Evolutionary conservation across 2,329 filamentous ascomycete genomes (phyloP).

Genomic region (Claviceps sp.): DNA sequence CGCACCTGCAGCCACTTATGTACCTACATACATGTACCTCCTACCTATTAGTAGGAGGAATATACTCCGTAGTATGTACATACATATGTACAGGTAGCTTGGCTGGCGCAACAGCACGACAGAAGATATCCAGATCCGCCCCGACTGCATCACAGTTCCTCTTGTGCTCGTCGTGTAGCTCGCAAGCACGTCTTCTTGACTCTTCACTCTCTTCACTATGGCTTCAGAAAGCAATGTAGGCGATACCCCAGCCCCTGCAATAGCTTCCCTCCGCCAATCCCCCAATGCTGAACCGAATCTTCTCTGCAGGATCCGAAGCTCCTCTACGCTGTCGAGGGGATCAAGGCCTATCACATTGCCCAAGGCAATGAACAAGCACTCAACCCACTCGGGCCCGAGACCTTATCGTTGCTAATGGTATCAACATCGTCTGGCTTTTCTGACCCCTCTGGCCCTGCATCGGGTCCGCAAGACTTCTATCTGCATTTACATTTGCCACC

Average conservation of each 20-base stretch:
- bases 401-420: constrained; percentile 88
- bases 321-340: constrained; percentile 63
- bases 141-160: too few species aligned
- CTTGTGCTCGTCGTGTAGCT: neutral
- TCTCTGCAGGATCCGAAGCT: constrained; percentile 44
- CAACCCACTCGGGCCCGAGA: constrained; percentile 77
- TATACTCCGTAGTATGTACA: too few species aligned
- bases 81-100: too few species aligned
- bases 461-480: constrained; percentile 82
- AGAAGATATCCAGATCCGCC: too few species aligned
- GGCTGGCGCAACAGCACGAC: too few species aligned
- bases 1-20: neutral
- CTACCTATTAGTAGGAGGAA: too few species aligned
- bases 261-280: neutral
- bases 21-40: too few species aligned
- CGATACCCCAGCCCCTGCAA: neutral
- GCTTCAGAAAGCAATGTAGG: constrained; percentile 21
- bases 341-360: constrained; percentile 81
- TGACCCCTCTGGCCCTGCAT: constrained; percentile 37
- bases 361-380: constrained; percentile 75
- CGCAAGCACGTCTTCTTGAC: neutral
- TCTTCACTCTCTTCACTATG: constrained; percentile 10
- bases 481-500: constrained; percentile 89
- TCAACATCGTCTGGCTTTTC: constrained; percentile 68
- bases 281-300: neutral